A percentile compares a stretch with the other conserved stretches of the same genome.
phyloP scores from a whole-genome alignment of 108 stramenopile genomes.

The Parietichytrium sp. region DNA sequence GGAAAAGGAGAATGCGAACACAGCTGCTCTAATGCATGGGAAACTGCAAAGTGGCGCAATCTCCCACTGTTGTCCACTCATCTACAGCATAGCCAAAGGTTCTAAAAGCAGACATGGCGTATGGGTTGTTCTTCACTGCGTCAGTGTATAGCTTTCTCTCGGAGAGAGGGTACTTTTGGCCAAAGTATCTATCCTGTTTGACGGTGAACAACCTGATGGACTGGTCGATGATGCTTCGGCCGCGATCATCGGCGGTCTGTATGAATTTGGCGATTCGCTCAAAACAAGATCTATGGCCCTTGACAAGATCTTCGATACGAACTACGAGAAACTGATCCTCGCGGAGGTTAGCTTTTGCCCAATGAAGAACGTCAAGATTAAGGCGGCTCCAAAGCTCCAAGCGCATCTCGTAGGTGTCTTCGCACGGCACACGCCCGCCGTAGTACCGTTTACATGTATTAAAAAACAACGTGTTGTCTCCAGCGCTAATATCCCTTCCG shows the following conservation, averaged over 20 bases:
- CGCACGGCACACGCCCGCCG: background rate
- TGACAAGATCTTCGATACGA: background rate
- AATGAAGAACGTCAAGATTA: background rate
- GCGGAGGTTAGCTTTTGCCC: background rate
- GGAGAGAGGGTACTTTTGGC: background rate
- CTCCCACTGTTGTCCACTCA: background rate
- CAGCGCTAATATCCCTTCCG: slow-evolving; percentile 19
- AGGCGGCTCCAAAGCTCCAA: background rate
- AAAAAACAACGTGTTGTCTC: slow-evolving; percentile 18
- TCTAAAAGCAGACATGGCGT: background rate
- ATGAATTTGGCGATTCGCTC: background rate
- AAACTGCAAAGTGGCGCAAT: too few relatives aligned
- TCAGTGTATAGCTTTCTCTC: background rate
- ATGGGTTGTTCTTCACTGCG: background rate
- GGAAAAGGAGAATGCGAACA: too few relatives aligned
- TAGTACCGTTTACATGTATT: slow-evolving; percentile 20
- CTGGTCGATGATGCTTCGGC: background rate
- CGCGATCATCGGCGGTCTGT: background rate
- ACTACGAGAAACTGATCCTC: slow-evolving; percentile 16
- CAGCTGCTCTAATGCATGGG: too few relatives aligned
- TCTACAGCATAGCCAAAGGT: background rate
- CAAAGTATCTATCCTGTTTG: background rate
- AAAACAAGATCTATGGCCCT: background rate
- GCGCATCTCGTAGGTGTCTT: background rate
- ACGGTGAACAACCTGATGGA: background rate